Conservation (phyloP, 1,139 yeast species). For the Diutina neorugosa region DNA sequence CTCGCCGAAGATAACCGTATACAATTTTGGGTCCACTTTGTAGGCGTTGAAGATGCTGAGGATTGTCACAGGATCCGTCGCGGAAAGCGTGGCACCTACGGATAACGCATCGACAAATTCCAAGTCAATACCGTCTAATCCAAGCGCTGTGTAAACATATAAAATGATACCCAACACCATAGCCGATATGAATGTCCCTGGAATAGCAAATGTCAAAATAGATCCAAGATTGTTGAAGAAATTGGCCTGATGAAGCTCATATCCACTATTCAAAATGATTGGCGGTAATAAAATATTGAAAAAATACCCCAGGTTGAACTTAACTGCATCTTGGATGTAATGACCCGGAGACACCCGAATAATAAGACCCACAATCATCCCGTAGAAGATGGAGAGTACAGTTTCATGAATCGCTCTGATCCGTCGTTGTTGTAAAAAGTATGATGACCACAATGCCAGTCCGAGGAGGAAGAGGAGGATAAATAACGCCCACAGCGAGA, state of each 20-base stretch:
- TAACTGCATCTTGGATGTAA: slow-evolving; percentile 92
- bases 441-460: slow-evolving; percentile 89
- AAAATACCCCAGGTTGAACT: slow-evolving; percentile 88
- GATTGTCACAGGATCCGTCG: slow-evolving; percentile 97
- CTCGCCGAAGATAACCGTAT: slow-evolving; percentile 95
- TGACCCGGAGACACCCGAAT: slow-evolving; percentile 91
- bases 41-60: slow-evolving; percentile 93
- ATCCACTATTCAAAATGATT: slow-evolving; percentile 89
- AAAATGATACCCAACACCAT: slow-evolving; percentile 77
- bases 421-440: slow-evolving; percentile 80
- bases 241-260: slow-evolving; percentile 89
- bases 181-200: slow-evolving; percentile 90
- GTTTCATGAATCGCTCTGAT: slow-evolving; percentile 96
- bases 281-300: slow-evolving; percentile 94
- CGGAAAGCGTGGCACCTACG: slow-evolving; percentile 94
- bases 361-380: slow-evolving; percentile 89
- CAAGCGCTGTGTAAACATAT: slow-evolving; percentile 84
- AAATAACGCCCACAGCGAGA: slow-evolving; percentile 93
- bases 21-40: slow-evolving; percentile 93
- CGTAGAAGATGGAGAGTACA: slow-evolving; percentile 87
- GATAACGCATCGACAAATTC: slow-evolving; percentile 95
- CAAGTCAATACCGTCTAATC: slow-evolving; percentile 75
- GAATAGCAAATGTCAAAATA: slow-evolving; percentile 88
- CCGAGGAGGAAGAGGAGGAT: slow-evolving; percentile 71
- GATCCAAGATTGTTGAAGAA: slow-evolving; percentile 89